Conservation (phyloP, 495 filamentous ascomycete species). For the Neurospora sp. region DNA sequence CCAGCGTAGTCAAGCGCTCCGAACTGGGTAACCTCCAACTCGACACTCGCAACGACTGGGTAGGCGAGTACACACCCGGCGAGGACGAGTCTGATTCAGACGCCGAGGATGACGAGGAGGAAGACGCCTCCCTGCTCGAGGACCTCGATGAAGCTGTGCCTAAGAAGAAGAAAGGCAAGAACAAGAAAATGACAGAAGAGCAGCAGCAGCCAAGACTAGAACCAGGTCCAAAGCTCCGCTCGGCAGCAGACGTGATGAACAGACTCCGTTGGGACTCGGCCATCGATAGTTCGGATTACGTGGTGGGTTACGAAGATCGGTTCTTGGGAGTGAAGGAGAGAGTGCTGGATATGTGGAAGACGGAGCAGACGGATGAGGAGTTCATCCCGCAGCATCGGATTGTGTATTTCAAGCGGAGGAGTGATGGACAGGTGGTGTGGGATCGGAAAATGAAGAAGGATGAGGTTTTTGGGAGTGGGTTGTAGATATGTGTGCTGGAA, state of each 20-base stretch:
- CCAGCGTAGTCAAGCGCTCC: constrained; percentile 24
- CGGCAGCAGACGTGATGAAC: constrained; percentile 55
- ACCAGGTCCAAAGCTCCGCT: constrained; percentile 25
- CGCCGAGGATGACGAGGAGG: constrained; percentile 19
- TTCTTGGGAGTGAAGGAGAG: constrained; percentile 58
- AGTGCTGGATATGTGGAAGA: constrained; percentile 55
- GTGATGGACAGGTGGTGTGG: constrained; percentile 50
- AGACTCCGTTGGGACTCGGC: constrained; percentile 61
- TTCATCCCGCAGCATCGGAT: constrained; percentile 79
- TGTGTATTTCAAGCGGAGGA: constrained; percentile 53
- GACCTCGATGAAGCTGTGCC: constrained; percentile 15
- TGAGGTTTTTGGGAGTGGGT: constrained; percentile 32
- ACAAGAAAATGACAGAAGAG: constrained; percentile 5
- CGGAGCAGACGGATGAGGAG: constrained; percentile 69
- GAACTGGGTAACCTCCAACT: constrained; percentile 27
- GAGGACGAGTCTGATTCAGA: constrained; percentile 25
- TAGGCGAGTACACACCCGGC: constrained; percentile 28
- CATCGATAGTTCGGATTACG: constrained; percentile 51
- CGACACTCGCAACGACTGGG: constrained; percentile 37
- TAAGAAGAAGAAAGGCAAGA: constrained; percentile 11
- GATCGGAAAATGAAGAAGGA: constrained; percentile 40
- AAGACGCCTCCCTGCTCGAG: constrained; percentile 8
- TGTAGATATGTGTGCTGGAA: neutral
- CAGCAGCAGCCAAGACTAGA: neutral
- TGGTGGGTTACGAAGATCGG: constrained; percentile 68